Evolutionary conservation across 2,329 filamentous ascomycete species (phyloP), one percentile per base, ranked within the genome.

Genomic region (Lecanosticta acicola): DNA sequence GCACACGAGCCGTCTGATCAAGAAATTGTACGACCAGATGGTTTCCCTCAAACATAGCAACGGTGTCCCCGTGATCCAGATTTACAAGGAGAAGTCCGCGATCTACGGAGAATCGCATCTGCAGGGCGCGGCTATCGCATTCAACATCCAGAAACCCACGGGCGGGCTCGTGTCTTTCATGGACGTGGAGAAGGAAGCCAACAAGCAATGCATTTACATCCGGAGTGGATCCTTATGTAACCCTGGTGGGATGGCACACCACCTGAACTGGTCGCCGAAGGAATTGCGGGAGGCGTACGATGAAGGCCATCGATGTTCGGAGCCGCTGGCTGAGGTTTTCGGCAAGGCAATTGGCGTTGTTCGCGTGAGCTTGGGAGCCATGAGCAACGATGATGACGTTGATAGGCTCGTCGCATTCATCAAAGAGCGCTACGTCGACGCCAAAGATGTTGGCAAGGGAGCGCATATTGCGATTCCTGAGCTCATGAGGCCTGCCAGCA

Each of bases 341-440:
- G 89, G 87, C n/a, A 93, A 89, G 58, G 87, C 90, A 3, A 94
- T 87, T 0, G 91, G 91, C 1, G 80, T 93, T 24, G 80, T 96
- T 50, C 80, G 91, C 50, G 80, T 82, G 24, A 96, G 89, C 58
- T 66, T 96, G 0, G 91, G 90, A 2, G 87, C 90, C 0, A 94
- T 94, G 86, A 94, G 85, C 59, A 90, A 80, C 16, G 61, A 79
- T 18, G 70, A 73, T 4, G 91, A 97, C 62, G 78, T 95, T 11
- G 74, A 83, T 24, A 71, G 67, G 7, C 86, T 96, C 42, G 53
- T 91, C 7, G n/a, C 39, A 7, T 62, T 62, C 45, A 37, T 60
- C 13, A 34, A 50, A 4, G 51, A 54, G 13, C 54, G 37, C 1
- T 60, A 59, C 17, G 32, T 60, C 37, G 53, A 62, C 38, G 24